Conservation (phyloP, 139 green algal species). For the Pedinophyceae sp. region DNA sequence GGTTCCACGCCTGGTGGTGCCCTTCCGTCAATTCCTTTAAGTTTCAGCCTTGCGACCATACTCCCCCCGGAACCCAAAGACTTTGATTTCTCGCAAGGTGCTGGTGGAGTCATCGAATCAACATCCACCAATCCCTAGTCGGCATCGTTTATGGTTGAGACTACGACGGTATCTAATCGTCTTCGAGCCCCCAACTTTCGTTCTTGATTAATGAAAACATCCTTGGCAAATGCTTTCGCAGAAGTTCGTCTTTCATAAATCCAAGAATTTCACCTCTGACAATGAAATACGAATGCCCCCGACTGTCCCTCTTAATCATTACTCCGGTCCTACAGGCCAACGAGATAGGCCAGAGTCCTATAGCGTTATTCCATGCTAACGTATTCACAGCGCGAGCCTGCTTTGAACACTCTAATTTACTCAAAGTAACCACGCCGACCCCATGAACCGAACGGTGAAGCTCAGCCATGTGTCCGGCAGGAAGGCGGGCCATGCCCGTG, state of each 20-base stretch:
- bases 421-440: constrained; percentile 95
- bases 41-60: too few relatives aligned
- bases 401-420: constrained; percentile 99
- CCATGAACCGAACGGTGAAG: too few relatives aligned
- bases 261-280: constrained; percentile 99
- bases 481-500: too few relatives aligned
- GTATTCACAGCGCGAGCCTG: constrained; percentile 86
- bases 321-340: constrained; percentile 94
- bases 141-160: constrained; percentile 99
- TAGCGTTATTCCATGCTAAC: constrained; percentile 98
- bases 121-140: constrained; percentile 97
- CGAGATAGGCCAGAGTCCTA: constrained; percentile 95
- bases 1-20: too few relatives aligned
- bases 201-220: constrained; percentile 99
- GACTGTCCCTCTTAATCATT: constrained; percentile 99
- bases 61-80: too few relatives aligned
- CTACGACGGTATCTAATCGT: constrained; percentile 99
- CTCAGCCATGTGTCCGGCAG: too few relatives aligned
- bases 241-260: constrained; percentile 99
- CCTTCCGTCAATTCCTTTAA: too few relatives aligned
- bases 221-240: constrained; percentile 98
- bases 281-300: constrained; percentile 99
- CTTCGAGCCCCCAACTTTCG: constrained; percentile 99
- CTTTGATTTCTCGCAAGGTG: too few relatives aligned
- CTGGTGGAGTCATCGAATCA: too few relatives aligned